Evolutionary conservation across 192 early-diverging fungal genomes (phyloP).

Genomic region (Entomortierella chlamydospora): DNA sequence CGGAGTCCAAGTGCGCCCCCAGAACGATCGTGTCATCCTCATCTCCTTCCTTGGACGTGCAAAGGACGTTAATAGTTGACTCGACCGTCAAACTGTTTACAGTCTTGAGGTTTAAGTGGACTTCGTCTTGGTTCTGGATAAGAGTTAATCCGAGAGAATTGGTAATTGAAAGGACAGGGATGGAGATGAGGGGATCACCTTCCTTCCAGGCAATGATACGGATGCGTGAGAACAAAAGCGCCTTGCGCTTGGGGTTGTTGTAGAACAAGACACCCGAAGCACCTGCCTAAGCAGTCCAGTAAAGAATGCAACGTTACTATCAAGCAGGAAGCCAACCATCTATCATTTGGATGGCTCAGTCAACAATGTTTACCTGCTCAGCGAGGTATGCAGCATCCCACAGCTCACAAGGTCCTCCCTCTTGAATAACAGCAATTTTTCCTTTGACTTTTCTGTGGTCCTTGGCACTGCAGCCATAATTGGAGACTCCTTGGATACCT

Average conservation of each 20-base stretch:
- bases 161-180: conserved; percentile 70
- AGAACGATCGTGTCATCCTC: conserved; percentile 64
- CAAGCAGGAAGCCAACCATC: too few species aligned
- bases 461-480: conserved; percentile 58
- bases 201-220: conserved; percentile 72
- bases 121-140: conserved; percentile 29
- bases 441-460: conserved; percentile 56
- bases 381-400: conserved; percentile 68
- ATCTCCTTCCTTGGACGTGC: conserved; percentile 60
- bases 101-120: conserved; percentile 59
- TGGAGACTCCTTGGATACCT: conserved; percentile 53
- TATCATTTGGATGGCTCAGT: too few species aligned
- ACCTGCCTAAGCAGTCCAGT: conserved; percentile 57
- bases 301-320: neutral
- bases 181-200: conserved; percentile 69
- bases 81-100: conserved; percentile 62
- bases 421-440: conserved; percentile 65
- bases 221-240: conserved; percentile 63
- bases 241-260: conserved; percentile 55
- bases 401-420: conserved; percentile 55
- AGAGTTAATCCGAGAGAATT: conserved; percentile 67
- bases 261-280: conserved; percentile 72
- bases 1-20: conserved; percentile 77
- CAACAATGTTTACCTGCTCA: conserved; percentile 52
- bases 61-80: conserved; percentile 73